A percentile compares a stretch with the other conserved stretches of the same genome.
Conservation (phyloP, 768 basidiomycete genomes). For the Russula lepida region DNA sequence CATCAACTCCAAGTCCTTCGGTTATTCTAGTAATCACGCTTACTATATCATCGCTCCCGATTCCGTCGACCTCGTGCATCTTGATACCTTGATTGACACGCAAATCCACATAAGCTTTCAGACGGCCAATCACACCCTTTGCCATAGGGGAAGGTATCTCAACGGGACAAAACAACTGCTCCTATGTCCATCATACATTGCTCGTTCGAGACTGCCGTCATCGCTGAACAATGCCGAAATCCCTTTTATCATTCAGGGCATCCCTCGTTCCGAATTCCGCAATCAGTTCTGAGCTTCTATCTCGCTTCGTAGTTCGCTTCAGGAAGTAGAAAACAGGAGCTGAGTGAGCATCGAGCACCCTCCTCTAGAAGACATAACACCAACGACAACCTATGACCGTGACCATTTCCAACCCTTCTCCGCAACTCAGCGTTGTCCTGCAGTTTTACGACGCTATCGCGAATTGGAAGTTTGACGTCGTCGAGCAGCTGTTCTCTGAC, state of each 20-base stretch:
- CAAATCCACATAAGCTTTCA: background rate
- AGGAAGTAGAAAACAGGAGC: background rate
- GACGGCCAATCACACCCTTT: no score
- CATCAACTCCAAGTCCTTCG: background rate
- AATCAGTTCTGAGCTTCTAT: background rate
- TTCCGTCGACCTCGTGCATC: background rate
- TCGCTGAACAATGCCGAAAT: background rate
- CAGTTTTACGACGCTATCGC: constrained; percentile 3
- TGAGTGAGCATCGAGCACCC: background rate
- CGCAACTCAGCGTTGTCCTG: constrained; percentile 3
- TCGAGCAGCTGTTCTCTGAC: background rate
- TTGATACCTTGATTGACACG: background rate
- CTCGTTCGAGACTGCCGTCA: no score
- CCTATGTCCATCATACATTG: no score
- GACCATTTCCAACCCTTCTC: background rate
- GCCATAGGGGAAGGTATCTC: no score
- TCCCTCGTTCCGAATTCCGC: background rate
- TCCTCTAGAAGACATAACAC: no score
- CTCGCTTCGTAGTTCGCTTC: background rate
- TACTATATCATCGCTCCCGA: background rate
- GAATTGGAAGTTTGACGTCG: background rate
- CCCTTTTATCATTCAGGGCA: background rate
- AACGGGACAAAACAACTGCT: no score
- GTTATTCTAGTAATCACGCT: background rate
- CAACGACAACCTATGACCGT: background rate